Percentiles rank a stretch among this genome's conserved stretches.
These are phyloP conservation scores for Podospora comata DNA, from an alignment of 495 filamentous ascomycete genomes.

Conservation along the genomic window DNA sequence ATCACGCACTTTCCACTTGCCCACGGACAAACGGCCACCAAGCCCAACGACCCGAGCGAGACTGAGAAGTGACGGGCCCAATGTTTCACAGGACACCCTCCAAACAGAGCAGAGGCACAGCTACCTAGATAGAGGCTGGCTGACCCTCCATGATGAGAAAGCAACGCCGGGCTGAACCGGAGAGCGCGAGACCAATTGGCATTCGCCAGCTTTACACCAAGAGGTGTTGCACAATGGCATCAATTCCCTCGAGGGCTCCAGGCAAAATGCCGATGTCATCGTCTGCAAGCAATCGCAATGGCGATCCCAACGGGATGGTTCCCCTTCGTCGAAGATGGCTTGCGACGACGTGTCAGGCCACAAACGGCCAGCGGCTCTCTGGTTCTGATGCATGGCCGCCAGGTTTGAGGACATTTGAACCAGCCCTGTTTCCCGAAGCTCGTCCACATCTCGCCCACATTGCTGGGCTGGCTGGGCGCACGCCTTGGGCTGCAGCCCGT, in stretches of 20 bases:
- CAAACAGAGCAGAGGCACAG: background rate
- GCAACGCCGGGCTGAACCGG: background rate
- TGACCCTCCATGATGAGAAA: background rate
- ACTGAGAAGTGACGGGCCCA: background rate
- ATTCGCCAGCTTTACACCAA: background rate
- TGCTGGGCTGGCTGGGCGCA: background rate
- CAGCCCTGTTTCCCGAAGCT: background rate
- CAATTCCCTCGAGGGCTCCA: background rate
- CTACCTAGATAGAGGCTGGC: background rate
- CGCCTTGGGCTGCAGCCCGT: background rate
- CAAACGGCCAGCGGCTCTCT: background rate
- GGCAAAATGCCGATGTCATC: background rate
- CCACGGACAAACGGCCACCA: background rate
- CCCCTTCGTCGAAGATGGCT: background rate
- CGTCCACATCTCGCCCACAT: background rate
- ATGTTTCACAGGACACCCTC: background rate
- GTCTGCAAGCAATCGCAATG: background rate
- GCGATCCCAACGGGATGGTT: background rate
- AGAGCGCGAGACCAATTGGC: background rate
- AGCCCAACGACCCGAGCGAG: background rate
- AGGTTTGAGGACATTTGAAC: background rate
- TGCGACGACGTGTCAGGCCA: constrained; percentile 25
- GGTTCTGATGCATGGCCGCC: constrained; percentile 3
- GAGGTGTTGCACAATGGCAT: background rate
- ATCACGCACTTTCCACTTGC: background rate